These are phyloP conservation scores for Neonectria sp. DNA, from an alignment of 2,329 filamentous ascomycete genomes.

Conservation along the genomic window DNA sequence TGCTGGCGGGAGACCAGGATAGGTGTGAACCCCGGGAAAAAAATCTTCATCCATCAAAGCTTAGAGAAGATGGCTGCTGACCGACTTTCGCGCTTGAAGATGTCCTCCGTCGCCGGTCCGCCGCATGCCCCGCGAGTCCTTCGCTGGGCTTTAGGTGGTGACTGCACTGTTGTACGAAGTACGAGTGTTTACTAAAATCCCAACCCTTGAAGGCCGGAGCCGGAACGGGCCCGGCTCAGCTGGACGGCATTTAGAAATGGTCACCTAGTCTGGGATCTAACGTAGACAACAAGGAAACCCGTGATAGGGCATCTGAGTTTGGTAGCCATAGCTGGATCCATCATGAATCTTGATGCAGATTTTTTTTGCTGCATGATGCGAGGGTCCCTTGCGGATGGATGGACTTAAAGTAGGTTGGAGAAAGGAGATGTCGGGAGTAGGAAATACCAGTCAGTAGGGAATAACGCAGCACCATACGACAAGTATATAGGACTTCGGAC, in stretches of 20 bases:
- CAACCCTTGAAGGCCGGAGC: not conserved
- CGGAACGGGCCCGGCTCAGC: constrained; percentile 12
- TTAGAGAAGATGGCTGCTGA: constrained; percentile 2
- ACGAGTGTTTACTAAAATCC: not conserved
- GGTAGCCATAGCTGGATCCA: constrained; percentile 10
- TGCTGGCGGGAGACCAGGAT: not conserved
- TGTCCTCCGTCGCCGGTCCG: constrained; percentile 5
- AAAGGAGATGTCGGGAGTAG: not conserved
- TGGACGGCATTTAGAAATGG: constrained; percentile 1
- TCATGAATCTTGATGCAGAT: constrained; percentile 16
- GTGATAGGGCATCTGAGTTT: constrained; percentile 5
- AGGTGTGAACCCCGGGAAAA: constrained; percentile 5
- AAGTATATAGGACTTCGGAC: constrained; percentile 7
- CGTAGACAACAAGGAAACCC: not conserved
- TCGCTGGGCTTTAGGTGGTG: constrained; percentile 1
- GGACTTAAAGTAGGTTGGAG: constrained; percentile 3
- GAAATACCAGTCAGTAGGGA: not conserved
- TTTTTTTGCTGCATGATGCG: constrained; percentile 14
- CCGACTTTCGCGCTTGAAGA: constrained; percentile 3
- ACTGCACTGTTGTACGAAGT: constrained; percentile 4
- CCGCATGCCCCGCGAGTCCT: not conserved
- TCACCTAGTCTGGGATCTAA: not conserved
- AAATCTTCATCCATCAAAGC: not conserved
- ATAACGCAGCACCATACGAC: not conserved
- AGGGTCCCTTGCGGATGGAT: not conserved